Evolutionary conservation across 208 protist species (phyloP).

Genomic region (Leishmania martiniquensis): DNA sequence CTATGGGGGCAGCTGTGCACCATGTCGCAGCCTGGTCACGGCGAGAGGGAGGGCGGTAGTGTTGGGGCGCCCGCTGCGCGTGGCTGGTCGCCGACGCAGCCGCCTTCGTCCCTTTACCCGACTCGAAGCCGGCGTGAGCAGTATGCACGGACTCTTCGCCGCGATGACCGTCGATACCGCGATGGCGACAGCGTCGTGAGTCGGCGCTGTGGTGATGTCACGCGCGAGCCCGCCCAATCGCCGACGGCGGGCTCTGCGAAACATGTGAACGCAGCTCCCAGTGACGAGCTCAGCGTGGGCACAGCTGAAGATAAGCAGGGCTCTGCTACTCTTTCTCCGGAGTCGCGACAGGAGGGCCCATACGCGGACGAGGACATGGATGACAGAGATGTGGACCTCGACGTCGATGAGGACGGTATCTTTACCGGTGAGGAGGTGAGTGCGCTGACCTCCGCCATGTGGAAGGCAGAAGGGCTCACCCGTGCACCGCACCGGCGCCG

Average conservation of each 20-base stretch:
- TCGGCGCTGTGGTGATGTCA: neutral
- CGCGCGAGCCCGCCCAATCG: neutral
- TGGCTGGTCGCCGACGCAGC: neutral
- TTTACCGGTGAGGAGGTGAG: slow-evolving; percentile 27
- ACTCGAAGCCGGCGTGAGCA: neutral
- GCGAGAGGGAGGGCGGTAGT: neutral
- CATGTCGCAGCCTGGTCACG: slow-evolving; percentile 1
- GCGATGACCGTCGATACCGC: neutral
- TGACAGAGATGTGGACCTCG: neutral
- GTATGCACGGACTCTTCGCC: neutral
- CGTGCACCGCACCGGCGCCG: slow-evolving; percentile 12
- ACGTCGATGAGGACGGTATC: slow-evolving; percentile 6
- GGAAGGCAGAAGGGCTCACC: slow-evolving; percentile 30
- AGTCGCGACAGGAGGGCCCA: neutral
- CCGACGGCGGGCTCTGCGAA: neutral
- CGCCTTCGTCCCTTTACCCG: neutral
- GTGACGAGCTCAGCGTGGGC: neutral
- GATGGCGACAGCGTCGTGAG: neutral
- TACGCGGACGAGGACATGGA: slow-evolving; percentile 1
- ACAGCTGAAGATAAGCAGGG: neutral
- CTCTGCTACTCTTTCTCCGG: neutral
- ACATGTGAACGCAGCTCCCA: neutral
- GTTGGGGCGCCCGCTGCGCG: neutral
- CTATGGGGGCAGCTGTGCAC: slow-evolving; percentile 32
- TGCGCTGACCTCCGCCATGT: slow-evolving; percentile 30